phyloP scores from a whole-genome alignment of 108 stramenopile genomes.

The Stephanodiscus minutulus region DNA sequence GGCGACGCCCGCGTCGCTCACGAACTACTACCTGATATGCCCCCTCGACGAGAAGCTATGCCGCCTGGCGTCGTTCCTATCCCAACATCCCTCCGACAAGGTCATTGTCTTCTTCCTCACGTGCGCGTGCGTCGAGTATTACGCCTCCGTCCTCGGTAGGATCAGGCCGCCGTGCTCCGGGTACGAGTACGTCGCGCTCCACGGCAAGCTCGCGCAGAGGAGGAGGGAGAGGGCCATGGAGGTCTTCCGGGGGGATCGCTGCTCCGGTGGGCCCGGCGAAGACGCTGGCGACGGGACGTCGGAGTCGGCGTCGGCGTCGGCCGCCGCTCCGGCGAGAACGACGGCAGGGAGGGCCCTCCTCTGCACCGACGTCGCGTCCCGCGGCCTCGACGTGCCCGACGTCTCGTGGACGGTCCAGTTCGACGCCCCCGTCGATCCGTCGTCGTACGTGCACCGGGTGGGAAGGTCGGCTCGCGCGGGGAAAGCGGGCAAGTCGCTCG shows the following conservation, averaged over 20 bases:
- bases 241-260: slow-evolving; percentile 57
- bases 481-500: slow-evolving; percentile 74
- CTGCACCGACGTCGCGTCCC: slow-evolving; percentile 98
- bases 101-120: slow-evolving; percentile 96
- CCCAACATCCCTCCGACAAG: slow-evolving; percentile 78
- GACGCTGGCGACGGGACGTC: slow-evolving; percentile 7
- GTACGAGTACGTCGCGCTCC: slow-evolving; percentile 74
- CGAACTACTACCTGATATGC: slow-evolving; percentile 88
- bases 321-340: background rate
- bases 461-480: slow-evolving; percentile 97
- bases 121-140: slow-evolving; percentile 97
- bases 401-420: slow-evolving; percentile 97
- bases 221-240: slow-evolving; percentile 90
- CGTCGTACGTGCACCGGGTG: slow-evolving; percentile 96
- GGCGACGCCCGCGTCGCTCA: slow-evolving; percentile 87
- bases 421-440: slow-evolving; percentile 96
- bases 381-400: slow-evolving; percentile 96
- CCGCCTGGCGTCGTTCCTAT: slow-evolving; percentile 79
- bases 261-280: no score
- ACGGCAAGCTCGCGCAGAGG: slow-evolving; percentile 96
- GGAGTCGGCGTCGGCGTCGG: no score
- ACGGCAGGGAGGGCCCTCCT: slow-evolving; percentile 78
- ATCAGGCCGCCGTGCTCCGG: slow-evolving; percentile 47
- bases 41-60: slow-evolving; percentile 85
- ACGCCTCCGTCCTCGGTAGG: slow-evolving; percentile 67